Conservation (phyloP, 305 asterid species). For the Vinca major region DNA sequence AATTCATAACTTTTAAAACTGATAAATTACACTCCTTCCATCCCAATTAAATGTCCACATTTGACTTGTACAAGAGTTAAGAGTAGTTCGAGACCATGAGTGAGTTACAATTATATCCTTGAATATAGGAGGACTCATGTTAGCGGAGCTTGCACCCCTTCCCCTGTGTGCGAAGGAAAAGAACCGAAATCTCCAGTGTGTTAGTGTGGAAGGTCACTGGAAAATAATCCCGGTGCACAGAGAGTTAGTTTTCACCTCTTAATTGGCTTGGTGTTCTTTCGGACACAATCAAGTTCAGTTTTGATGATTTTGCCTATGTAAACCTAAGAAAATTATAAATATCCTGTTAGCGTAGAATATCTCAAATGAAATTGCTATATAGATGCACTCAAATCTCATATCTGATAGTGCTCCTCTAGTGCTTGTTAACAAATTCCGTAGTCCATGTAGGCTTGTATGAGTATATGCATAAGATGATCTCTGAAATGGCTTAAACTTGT, state of each 20-base stretch:
- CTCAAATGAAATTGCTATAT: neutral
- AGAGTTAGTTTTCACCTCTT: neutral
- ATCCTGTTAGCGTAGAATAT: neutral
- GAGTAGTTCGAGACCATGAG: too few relatives aligned
- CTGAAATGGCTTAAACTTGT: conserved; percentile 13
- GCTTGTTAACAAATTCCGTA: too few relatives aligned
- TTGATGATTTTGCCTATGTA: neutral
- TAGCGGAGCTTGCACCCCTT: too few relatives aligned
- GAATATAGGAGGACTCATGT: too few relatives aligned
- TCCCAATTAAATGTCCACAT: too few relatives aligned
- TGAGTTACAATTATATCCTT: too few relatives aligned
- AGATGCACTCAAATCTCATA: neutral
- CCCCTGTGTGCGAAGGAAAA: too few relatives aligned
- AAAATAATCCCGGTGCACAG: neutral
- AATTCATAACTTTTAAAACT: neutral
- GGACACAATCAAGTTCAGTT: neutral
- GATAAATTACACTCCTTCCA: neutral
- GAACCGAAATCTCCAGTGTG: too few relatives aligned
- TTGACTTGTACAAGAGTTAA: too few relatives aligned
- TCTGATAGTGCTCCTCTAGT: neutral
- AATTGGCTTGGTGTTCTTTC: neutral
- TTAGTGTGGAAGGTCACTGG: neutral
- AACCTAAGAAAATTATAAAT: neutral
- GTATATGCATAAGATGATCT: neutral
- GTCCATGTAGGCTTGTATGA: neutral